Conservation (phyloP, 371 early-diverging fungal genomes). For the Basidiobolus meristosporus region DNA sequence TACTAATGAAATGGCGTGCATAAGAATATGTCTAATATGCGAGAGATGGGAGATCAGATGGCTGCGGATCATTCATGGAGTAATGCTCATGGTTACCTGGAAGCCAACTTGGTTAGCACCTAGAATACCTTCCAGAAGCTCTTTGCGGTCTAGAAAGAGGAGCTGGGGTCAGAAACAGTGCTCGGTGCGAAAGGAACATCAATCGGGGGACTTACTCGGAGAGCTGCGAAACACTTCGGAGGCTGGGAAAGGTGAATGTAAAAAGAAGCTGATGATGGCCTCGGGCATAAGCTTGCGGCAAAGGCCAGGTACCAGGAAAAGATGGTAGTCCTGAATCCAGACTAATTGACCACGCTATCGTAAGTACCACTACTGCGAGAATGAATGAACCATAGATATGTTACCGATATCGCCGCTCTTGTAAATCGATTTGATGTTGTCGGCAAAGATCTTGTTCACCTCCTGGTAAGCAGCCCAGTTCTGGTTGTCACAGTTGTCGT, state of each 20-base stretch:
- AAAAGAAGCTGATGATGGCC: slow-evolving; percentile 84
- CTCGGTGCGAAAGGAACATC: too few relatives aligned
- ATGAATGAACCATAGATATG: slow-evolving; percentile 4
- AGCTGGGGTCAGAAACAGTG: too few relatives aligned
- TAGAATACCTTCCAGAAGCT: slow-evolving; percentile 84
- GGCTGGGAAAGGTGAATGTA: slow-evolving; percentile 94
- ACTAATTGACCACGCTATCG: slow-evolving; percentile 17
- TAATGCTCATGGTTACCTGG: slow-evolving; percentile 30
- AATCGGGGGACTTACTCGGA: slow-evolving; percentile 49
- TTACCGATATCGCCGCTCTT: slow-evolving; percentile 71
- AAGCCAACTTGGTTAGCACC: slow-evolving; percentile 85
- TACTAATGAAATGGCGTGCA: slow-evolving; percentile 85
- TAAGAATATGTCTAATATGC: slow-evolving; percentile 71
- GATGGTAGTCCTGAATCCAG: slow-evolving; percentile 98
- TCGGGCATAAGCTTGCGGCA: slow-evolving; percentile 54
- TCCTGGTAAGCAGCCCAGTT: slow-evolving; percentile 74
- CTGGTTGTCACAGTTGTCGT: slow-evolving; percentile 27
- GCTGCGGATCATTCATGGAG: slow-evolving; percentile 1
- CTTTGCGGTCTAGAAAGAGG: slow-evolving; percentile 42
- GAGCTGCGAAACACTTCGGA: slow-evolving; percentile 86
- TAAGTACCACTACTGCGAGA: neutral
- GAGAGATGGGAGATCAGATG: neutral
- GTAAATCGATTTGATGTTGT: slow-evolving; percentile 52
- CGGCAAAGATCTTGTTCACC: slow-evolving; percentile 74
- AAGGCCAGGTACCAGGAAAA: slow-evolving; percentile 76